Percentiles rank a stretch among this genome's conserved stretches.
Conservation (phyloP, 2,329 filamentous ascomycete genomes). For the Colletotrichum salicis region DNA sequence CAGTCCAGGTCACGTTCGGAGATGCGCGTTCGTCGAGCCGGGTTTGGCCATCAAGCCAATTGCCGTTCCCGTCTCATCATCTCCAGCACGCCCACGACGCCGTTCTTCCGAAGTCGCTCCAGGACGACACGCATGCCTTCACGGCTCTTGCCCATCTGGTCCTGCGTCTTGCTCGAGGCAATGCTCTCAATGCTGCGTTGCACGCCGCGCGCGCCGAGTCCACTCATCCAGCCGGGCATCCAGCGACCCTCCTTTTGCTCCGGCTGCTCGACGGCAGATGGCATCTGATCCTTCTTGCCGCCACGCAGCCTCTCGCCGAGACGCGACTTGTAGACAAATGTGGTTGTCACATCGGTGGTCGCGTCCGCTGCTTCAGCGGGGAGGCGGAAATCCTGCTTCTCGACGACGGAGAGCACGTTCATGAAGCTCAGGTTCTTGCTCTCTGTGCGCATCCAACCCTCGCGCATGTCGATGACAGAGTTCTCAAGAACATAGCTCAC, state of each 20-base stretch:
- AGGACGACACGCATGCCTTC: slow-evolving; percentile 87
- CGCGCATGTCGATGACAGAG: slow-evolving; percentile 79
- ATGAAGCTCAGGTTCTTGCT: slow-evolving; percentile 85
- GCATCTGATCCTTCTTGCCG: slow-evolving; percentile 56
- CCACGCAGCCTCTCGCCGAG: slow-evolving; percentile 76
- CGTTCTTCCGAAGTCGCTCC: slow-evolving; percentile 71
- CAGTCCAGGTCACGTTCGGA: slow-evolving; percentile 25
- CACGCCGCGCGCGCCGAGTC: slow-evolving; percentile 76
- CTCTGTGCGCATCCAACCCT: slow-evolving; percentile 86
- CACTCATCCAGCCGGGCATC: slow-evolving; percentile 62
- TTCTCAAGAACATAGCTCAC: slow-evolving; percentile 85
- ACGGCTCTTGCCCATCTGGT: slow-evolving; percentile 81
- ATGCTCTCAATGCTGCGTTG: slow-evolving; percentile 84
- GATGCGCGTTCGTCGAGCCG: neutral
- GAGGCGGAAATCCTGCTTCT: slow-evolving; percentile 75
- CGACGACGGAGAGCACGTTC: slow-evolving; percentile 80
- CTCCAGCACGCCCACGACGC: slow-evolving; percentile 68
- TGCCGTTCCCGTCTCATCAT: slow-evolving; percentile 58
- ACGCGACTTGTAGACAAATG: slow-evolving; percentile 76
- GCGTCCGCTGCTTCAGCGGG: slow-evolving; percentile 47
- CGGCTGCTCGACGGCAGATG: slow-evolving; percentile 48
- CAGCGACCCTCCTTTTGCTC: slow-evolving; percentile 56
- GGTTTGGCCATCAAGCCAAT: slow-evolving; percentile 16
- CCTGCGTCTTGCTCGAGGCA: slow-evolving; percentile 79
- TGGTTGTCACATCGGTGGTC: slow-evolving; percentile 77